A percentile compares a stretch with the other conserved stretches of the same genome.
phyloP scores from a whole-genome alignment of 306 rosid species.

The Acmispon strigosus region DNA sequence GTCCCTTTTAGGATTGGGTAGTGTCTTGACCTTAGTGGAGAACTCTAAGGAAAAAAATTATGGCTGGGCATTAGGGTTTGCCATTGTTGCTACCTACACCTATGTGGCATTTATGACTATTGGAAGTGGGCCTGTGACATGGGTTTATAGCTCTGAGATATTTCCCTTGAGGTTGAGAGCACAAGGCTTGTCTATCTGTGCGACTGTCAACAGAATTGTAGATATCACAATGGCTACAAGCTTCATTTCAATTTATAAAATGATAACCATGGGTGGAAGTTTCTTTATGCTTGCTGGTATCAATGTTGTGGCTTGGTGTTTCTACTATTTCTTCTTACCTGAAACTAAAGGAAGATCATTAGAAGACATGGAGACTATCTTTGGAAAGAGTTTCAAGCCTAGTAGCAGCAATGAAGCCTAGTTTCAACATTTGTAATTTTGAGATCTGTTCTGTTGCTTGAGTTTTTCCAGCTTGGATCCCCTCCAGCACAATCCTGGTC shows the following conservation, averaged over 20 bases:
- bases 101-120: constrained; percentile 45
- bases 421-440: too few relatives aligned
- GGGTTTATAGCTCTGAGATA: constrained; percentile 77
- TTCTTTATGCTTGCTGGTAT: constrained; percentile 53
- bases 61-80: constrained; percentile 37
- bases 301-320: constrained; percentile 37
- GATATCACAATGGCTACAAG: constrained; percentile 39
- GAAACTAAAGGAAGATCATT: constrained; percentile 76
- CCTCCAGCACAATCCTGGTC: too few relatives aligned
- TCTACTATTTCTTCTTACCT: constrained; percentile 55
- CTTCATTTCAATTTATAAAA: constrained; percentile 51
- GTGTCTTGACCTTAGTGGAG: constrained; percentile 43
- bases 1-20: constrained; percentile 30
- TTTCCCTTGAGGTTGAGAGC: constrained; percentile 66
- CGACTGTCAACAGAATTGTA: constrained; percentile 49
- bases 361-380: constrained; percentile 62
- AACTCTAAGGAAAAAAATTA: constrained; percentile 18
- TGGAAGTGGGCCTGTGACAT: constrained; percentile 67
- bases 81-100: constrained; percentile 28
- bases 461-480: too few relatives aligned
- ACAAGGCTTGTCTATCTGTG: constrained; percentile 51
- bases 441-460: too few relatives aligned
- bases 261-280: constrained; percentile 60
- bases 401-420: neutral
- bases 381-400: constrained; percentile 6